Evolutionary conservation across 2,329 filamentous ascomycete species (phyloP).

Genomic region (Dactylellina parvicollis): DNA sequence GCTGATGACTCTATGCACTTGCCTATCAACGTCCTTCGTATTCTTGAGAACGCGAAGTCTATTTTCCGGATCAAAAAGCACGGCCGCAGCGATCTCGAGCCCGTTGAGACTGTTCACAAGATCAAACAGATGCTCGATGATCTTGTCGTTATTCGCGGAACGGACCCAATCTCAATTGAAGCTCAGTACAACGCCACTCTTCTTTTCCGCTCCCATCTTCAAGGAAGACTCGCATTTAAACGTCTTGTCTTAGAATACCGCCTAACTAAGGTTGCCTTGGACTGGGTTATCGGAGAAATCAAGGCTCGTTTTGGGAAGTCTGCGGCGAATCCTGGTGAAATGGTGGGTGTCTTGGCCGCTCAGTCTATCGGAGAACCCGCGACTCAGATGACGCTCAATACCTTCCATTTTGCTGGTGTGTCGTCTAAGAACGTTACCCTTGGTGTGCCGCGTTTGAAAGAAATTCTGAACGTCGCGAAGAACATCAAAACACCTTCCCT

Average conservation of each 20-base stretch:
- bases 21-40: constrained; percentile 87
- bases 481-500: constrained; percentile 99
- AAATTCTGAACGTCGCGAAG: constrained; percentile 96
- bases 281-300: constrained; percentile 89
- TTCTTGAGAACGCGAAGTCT: constrained; percentile 88
- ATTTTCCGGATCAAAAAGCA: constrained; percentile 90
- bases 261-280: constrained; percentile 89
- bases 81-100: constrained; percentile 87
- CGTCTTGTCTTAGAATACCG: constrained; percentile 85
- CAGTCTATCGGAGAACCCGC: constrained; percentile 99
- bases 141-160: constrained; percentile 85
- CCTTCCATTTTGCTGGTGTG: constrained; percentile 99
- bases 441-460: constrained; percentile 98
- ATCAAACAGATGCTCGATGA: constrained; percentile 78
- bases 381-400: constrained; percentile 99
- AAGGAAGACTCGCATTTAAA: constrained; percentile 91
- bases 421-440: constrained; percentile 99
- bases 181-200: constrained; percentile 88
- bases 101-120: constrained; percentile 83
- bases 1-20: constrained; percentile 85
- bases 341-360: constrained; percentile 97
- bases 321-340: constrained; percentile 90
- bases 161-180: constrained; percentile 82
- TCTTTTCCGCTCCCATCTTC: constrained; percentile 89
- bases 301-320: constrained; percentile 87